Conservation (phyloP, 768 basidiomycete genomes). For the Infundibulicybe gibba region DNA sequence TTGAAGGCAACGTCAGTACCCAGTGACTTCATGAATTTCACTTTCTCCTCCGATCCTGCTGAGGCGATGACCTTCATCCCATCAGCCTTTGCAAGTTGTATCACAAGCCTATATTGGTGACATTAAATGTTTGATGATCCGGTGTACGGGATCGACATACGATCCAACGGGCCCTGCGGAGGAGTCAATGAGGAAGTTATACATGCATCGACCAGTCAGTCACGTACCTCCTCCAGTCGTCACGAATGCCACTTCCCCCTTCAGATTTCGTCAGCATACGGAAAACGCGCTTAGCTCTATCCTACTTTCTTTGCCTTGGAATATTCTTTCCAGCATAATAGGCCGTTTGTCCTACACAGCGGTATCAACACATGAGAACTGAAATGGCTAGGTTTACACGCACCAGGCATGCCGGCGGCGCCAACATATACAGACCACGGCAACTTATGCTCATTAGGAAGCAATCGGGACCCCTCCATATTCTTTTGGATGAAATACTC, state of each 20-base stretch:
- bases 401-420: constrained; percentile 51
- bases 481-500: constrained; percentile 33
- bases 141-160: constrained; percentile 26
- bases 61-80: constrained; percentile 67
- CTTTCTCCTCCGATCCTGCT: constrained; percentile 71
- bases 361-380: not conserved
- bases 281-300: too few species aligned
- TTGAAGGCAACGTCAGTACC: constrained; percentile 72
- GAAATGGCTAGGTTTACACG: constrained; percentile 3
- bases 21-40: constrained; percentile 50
- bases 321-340: constrained; percentile 37
- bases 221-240: constrained; percentile 29
- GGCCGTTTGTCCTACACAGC: constrained; percentile 29
- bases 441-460: constrained; percentile 38
- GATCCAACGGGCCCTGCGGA: constrained; percentile 49
- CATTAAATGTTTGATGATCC: not conserved
- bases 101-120: constrained; percentile 31
- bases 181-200: not conserved
- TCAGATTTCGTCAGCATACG: too few species aligned
- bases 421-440: constrained; percentile 49
- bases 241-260: constrained; percentile 40
- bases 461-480: constrained; percentile 13
- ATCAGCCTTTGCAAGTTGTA: constrained; percentile 46
- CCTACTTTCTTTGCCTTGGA: constrained; percentile 31
- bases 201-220: not conserved